phyloP scores from a whole-genome alignment of 129 eudicot genomes.

The Saussurea involucrata region DNA sequence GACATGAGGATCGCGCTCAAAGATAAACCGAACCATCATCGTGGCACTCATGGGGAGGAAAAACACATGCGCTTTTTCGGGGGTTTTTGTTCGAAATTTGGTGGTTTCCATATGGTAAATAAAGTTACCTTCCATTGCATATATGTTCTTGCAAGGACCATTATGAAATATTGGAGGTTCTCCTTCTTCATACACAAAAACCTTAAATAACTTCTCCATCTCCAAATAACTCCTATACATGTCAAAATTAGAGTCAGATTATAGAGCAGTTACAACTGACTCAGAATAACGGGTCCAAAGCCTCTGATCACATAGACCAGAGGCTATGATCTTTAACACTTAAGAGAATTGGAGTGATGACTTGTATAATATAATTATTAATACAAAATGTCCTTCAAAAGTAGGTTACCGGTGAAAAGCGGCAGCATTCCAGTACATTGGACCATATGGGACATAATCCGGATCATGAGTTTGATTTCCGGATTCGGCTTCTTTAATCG shows the following conservation, averaged over 20 bases:
- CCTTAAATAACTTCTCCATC: constrained; percentile 52
- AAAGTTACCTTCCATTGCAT: constrained; percentile 57
- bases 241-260: background rate
- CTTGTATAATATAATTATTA: background rate
- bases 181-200: constrained; percentile 58
- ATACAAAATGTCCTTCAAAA: background rate
- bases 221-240: constrained; percentile 52
- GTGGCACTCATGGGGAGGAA: constrained; percentile 54
- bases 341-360: too few species aligned
- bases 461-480: constrained; percentile 41
- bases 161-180: constrained; percentile 60
- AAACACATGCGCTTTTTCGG: constrained; percentile 49
- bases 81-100: constrained; percentile 40
- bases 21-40: constrained; percentile 45
- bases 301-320: too few species aligned
- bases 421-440: constrained; percentile 48
- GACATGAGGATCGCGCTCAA: constrained; percentile 31
- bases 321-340: too few species aligned
- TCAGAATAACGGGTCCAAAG: too few species aligned
- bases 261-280: too few species aligned
- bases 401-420: constrained; percentile 52
- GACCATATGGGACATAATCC: constrained; percentile 49
- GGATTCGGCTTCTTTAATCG: constrained; percentile 26
- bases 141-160: constrained; percentile 40
- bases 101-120: constrained; percentile 50